Evolutionary conservation across 2,329 filamentous ascomycete genomes (phyloP), one percentile per base, ranked within the genome.

Genomic region (Alternaria longipes): DNA sequence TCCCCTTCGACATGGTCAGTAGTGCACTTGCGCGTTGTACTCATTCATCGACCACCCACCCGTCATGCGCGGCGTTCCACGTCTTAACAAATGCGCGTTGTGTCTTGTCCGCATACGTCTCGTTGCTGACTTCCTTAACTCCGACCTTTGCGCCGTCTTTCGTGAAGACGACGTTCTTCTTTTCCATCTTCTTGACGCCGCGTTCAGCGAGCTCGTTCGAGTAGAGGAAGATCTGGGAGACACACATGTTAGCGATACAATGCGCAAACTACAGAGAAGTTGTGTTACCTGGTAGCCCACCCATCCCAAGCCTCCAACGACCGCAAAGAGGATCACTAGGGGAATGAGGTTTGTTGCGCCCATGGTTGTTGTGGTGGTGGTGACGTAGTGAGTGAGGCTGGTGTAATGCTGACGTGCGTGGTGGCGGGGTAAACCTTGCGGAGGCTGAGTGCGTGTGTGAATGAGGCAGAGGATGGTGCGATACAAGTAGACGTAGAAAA

Each of bases 91-190:
- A 79, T 0, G 81, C 79, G 74, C 80, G 87, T 81, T 94, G 91
- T 18, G 91, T 93, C 71, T 83, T 84, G 70, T 93, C 91, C 71
- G 91, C 87, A 74, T 92, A 92, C 49, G 85, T 86, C 80, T 93
- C 91, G 55, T 86, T 85, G 66, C 85, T 84, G 51, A 90, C 79
- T 62, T 92, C 84, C 79, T 89, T 90, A 63, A 94, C 85, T 50
- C 89, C 89, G 45, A 94, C 90, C 71, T 87, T 86, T 62, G 91
- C 80, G 56, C 91, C 91, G 58, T 93, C 91, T 76, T 91, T 92
- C 40, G 89, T 90, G 78, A 93, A 91, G 41, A 88, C 83, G 58
- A 94, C 86, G 75, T 93, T 90, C 81, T 90, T 91, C 81, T 87
- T 87, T 76, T 89, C 88, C 86, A 93, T 91, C 73, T 87, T 87